Conservation (phyloP, 108 stramenopile species). For the Cyclotella cryptica region DNA sequence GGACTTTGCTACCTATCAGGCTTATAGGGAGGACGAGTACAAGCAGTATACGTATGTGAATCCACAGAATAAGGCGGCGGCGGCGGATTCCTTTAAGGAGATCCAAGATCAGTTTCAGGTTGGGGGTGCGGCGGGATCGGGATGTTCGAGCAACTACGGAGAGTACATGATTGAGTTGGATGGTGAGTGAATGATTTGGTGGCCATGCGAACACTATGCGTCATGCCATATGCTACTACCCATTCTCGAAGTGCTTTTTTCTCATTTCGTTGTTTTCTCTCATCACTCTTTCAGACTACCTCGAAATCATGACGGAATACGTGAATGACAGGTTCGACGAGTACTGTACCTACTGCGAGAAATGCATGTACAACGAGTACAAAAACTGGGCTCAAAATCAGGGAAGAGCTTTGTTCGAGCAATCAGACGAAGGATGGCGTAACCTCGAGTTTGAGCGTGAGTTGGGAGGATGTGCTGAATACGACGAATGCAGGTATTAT, state of each 20-base stretch:
- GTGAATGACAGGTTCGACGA: conserved; percentile 59
- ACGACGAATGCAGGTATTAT: conserved; percentile 43
- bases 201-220: not conserved
- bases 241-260: too few species aligned
- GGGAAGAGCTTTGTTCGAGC: not conserved
- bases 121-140: conserved; percentile 46
- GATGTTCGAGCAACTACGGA: conserved; percentile 75
- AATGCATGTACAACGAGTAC: conserved; percentile 41
- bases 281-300: conserved; percentile 53
- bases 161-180: conserved; percentile 79
- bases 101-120: not conserved
- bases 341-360: conserved; percentile 66
- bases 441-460: conserved; percentile 42
- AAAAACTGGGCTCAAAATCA: conserved; percentile 38
- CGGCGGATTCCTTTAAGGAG: not conserved
- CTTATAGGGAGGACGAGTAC: conserved; percentile 7
- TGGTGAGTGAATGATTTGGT: not conserved
- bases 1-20: conserved; percentile 15
- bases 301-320: conserved; percentile 68
- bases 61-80: not conserved
- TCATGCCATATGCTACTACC: too few species aligned
- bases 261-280: not conserved
- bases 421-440: conserved; percentile 8
- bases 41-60: conserved; percentile 8
- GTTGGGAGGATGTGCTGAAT: conserved; percentile 33